These are phyloP conservation scores for Tulasnella sp. DNA, from an alignment of 768 basidiomycete species.

Conservation along the genomic window DNA sequence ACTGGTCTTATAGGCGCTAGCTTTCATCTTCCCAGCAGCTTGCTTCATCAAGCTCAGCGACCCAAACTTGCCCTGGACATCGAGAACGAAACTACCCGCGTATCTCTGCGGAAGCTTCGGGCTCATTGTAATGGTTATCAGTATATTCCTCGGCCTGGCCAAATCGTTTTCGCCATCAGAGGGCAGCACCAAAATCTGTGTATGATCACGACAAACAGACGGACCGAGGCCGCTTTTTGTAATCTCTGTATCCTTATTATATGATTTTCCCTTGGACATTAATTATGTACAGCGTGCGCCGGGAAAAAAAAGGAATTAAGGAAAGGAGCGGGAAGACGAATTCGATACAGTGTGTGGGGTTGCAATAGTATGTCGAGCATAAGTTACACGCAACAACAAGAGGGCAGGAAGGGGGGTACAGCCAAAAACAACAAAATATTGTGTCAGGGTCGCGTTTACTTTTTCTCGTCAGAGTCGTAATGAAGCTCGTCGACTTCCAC, in stretches of 20 bases:
- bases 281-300: neutral
- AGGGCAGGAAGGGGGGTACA: neutral
- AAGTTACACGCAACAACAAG: neutral
- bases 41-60: slow-evolving; percentile 81
- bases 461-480: neutral
- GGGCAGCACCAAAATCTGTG: slow-evolving; percentile 72
- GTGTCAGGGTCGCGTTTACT: neutral
- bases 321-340: neutral
- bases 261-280: neutral
- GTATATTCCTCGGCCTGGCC: slow-evolving; percentile 71
- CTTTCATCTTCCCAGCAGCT: slow-evolving; percentile 88
- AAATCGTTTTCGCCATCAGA: slow-evolving; percentile 73
- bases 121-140: slow-evolving; percentile 71
- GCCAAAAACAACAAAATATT: neutral
- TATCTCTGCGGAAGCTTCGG: slow-evolving; percentile 75
- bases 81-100: slow-evolving; percentile 75
- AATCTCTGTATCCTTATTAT: slow-evolving; percentile 26
- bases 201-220: neutral
- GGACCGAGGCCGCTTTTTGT: neutral
- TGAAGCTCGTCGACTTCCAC: slow-evolving; percentile 4
- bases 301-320: neutral
- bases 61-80: slow-evolving; percentile 61
- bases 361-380: neutral
- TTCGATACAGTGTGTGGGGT: neutral
- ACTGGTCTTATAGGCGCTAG: slow-evolving; percentile 56